These are phyloP conservation scores for Ustilago vetiveriae DNA, from an alignment of 1,284 basidiomycete species.

Conservation along the genomic window DNA sequence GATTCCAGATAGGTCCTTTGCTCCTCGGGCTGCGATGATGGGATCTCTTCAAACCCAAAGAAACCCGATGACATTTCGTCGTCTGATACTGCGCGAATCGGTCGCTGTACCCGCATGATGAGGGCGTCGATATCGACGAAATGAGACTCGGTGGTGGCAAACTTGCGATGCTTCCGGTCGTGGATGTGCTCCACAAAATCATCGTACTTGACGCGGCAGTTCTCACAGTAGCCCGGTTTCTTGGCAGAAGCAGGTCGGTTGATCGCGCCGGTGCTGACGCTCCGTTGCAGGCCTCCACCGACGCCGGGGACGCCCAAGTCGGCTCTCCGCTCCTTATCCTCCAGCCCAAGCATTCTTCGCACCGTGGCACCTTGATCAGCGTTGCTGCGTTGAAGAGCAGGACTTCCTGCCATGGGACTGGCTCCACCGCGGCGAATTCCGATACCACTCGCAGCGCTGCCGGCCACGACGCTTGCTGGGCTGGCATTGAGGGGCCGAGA, in stretches of 20 bases:
- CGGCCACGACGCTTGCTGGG: constrained; percentile 41
- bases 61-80: constrained; percentile 27
- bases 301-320: background rate
- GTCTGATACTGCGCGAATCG: constrained; percentile 23
- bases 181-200: constrained; percentile 89
- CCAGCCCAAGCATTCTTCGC: constrained; percentile 55
- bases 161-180: constrained; percentile 82
- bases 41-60: constrained; percentile 35
- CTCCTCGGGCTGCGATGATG: constrained; percentile 43
- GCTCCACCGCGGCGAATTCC: constrained; percentile 38
- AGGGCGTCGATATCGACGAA: constrained; percentile 84
- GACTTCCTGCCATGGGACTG: constrained; percentile 18
- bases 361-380: constrained; percentile 45
- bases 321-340: constrained; percentile 17
- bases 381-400: constrained; percentile 13
- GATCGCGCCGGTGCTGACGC: constrained; percentile 47
- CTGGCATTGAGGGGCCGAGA: constrained; percentile 32
- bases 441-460: constrained; percentile 40
- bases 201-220: constrained; percentile 88
- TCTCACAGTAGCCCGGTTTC: constrained; percentile 98
- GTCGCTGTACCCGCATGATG: constrained; percentile 75
- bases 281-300: constrained; percentile 24
- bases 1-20: constrained; percentile 20
- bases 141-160: constrained; percentile 82
- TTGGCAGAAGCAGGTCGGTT: constrained; percentile 72